Percentiles rank a stretch among this genome's conserved stretches.
Evolutionary conservation across 371 early-diverging fungal species (phyloP).

Genomic region (Mortierella sp.): DNA sequence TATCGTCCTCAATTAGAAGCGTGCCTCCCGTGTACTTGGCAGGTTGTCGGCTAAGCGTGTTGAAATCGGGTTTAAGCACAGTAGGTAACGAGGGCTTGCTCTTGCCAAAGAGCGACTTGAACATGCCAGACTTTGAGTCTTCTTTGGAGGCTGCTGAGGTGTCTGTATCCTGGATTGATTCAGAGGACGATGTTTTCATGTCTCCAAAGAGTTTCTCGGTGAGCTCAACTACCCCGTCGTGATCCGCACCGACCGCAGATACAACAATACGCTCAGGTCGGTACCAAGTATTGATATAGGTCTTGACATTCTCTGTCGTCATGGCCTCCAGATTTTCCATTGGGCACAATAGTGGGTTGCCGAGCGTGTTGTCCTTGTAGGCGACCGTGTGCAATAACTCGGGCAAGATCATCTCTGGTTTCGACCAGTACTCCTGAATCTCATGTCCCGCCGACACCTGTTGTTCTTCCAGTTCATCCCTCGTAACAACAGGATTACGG

Average conservation of each 20-base stretch:
- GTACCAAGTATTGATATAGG: constrained; percentile 83
- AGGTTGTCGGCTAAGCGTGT: constrained; percentile 42
- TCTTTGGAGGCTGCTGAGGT: constrained; percentile 16
- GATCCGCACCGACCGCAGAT: constrained; percentile 89
- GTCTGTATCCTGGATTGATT: constrained; percentile 9
- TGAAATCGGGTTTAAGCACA: constrained; percentile 19
- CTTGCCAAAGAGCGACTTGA: constrained; percentile 47
- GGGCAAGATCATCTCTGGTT: constrained; percentile 87
- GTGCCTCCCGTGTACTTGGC: constrained; percentile 89
- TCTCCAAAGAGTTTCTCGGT: constrained; percentile 74
- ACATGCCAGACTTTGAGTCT: constrained; percentile 34
- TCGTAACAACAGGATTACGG: constrained; percentile 73
- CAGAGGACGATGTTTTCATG: constrained; percentile 40
- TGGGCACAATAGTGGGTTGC: constrained; percentile 85
- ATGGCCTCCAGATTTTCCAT: constrained; percentile 72
- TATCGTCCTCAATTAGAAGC: constrained; percentile 70
- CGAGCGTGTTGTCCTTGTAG: constrained; percentile 83
- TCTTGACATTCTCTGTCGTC: constrained; percentile 72
- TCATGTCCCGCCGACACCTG: constrained; percentile 85
- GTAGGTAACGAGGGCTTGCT: constrained; percentile 4
- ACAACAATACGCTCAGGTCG: constrained; percentile 92
- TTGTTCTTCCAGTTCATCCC: constrained; percentile 86
- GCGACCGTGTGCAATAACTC: constrained; percentile 91
- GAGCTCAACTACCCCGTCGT: constrained; percentile 82
- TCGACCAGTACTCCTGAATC: constrained; percentile 83